A percentile compares a stretch with the other conserved stretches of the same genome.
Conservation (phyloP, 2,329 filamentous ascomycete species). For the Hortaea werneckii region DNA sequence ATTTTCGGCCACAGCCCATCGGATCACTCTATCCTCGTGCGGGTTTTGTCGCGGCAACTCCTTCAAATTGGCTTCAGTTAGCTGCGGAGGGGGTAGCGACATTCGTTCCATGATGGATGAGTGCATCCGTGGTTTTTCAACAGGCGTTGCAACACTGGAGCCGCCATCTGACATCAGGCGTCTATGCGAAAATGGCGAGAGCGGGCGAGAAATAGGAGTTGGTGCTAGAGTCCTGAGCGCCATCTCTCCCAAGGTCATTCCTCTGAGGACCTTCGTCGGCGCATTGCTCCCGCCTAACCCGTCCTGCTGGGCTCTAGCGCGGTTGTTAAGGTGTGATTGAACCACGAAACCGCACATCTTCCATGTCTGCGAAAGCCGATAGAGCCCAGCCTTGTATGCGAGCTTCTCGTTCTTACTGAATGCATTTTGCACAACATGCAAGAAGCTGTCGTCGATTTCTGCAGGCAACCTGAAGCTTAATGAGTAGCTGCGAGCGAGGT, state of each 20-base stretch:
- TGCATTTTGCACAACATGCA: not conserved
- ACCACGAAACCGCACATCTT: conserved; percentile 41
- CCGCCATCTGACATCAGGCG: conserved; percentile 30
- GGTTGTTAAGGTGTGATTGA: conserved; percentile 2
- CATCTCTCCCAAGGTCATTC: not conserved
- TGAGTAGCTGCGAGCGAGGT: conserved; percentile 6
- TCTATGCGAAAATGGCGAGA: conserved; percentile 14
- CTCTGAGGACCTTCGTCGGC: not conserved
- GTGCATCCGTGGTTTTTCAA: conserved; percentile 34
- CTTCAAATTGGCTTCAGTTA: not conserved
- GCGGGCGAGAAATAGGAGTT: conserved; percentile 8
- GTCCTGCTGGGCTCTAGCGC: not conserved
- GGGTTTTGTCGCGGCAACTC: not conserved
- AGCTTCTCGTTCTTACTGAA: conserved; percentile 38
- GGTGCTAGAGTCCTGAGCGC: not conserved
- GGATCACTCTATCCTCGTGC: not conserved
- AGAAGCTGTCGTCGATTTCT: conserved; percentile 4
- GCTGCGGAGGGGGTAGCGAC: not conserved
- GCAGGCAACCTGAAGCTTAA: not conserved
- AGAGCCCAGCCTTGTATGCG: conserved; percentile 34
- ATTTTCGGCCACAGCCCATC: not conserved
- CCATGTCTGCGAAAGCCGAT: conserved; percentile 49
- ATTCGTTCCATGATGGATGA: conserved; percentile 18
- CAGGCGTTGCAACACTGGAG: conserved; percentile 45
- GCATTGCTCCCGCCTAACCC: not conserved